Evolutionary conservation across 768 basidiomycete species (phyloP).

Genomic region (Lactarius akahatsu): DNA sequence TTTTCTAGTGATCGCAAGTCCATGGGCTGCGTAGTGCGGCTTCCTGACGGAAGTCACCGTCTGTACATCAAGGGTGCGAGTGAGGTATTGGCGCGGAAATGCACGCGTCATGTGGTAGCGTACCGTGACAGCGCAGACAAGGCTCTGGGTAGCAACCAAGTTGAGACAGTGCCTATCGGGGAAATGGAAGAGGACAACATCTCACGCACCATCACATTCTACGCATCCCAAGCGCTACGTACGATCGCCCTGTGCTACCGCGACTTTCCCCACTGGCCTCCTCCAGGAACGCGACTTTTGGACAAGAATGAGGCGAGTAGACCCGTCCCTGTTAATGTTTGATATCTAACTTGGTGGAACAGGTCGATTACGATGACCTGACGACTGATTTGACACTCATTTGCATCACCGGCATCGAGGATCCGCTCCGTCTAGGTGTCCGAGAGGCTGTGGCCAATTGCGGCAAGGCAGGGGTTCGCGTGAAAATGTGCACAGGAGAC

Average conservation of each 20-base stretch:
- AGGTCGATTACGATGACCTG: slow-evolving; percentile 71
- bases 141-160: slow-evolving; percentile 31
- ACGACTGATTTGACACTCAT: slow-evolving; percentile 78
- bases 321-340: not conserved
- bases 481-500: slow-evolving; percentile 99
- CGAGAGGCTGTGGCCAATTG: slow-evolving; percentile 86
- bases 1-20: slow-evolving; percentile 93
- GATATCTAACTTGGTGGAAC: not conserved
- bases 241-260: slow-evolving; percentile 94
- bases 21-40: slow-evolving; percentile 85
- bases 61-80: slow-evolving; percentile 91
- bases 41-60: slow-evolving; percentile 55
- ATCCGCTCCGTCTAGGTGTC: slow-evolving; percentile 90
- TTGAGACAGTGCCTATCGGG: slow-evolving; percentile 65
- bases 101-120: slow-evolving; percentile 72
- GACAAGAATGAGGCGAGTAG: slow-evolving; percentile 55
- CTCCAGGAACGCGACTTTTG: slow-evolving; percentile 42
- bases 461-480: slow-evolving; percentile 81
- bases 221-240: slow-evolving; percentile 92
- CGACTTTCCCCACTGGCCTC: slow-evolving; percentile 87
- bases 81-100: slow-evolving; percentile 85
- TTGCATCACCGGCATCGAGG: slow-evolving; percentile 92
- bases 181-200: slow-evolving; percentile 77
- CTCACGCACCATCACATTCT: slow-evolving; percentile 91
- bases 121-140: slow-evolving; percentile 36